Evolutionary conservation across 345 rosid species (phyloP), one percentile per base, ranked within the genome.

Genomic region (Eucalyptus erythrocorys): DNA sequence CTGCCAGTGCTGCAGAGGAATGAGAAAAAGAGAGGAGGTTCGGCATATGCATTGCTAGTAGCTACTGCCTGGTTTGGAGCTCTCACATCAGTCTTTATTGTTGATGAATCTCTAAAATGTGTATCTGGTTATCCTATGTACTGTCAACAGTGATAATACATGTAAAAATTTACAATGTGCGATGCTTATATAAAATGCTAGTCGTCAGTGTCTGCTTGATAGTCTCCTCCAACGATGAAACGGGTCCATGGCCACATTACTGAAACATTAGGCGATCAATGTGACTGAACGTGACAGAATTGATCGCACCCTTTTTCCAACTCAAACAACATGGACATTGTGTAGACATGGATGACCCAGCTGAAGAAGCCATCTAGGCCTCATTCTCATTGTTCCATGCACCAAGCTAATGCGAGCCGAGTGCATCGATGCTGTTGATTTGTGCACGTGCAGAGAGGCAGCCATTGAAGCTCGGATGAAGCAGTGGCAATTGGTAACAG

Each of bases 1-100:
- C 97, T 61, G 99, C 99, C 79, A 96, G 98, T 91, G 96, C 96
- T 59, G 99, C 99, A 4, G 98, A 95, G 88, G 98, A 97, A 87
- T 96, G 93, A 96, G 87, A 89, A 50, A 27, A 40, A 43, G 1
- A 19, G 57, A 51, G 42, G 87, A 53, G 59, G 87, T 32, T 85
- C 3, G 8, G 61, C 27, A 0, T 13, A n/a, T 85, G 64, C 42
- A 48, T 49, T 48, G 24, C n/a, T 8, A 12, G 50, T 45, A 16
- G 53, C 53, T 1, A 51, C 57, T 51, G 61, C 43, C 40, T 48
- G 87, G 64, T 2, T 32, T 85, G 87, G 45, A 86, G 87, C 61
- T 86, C 27, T 76, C 82, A 11, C 30, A 76, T 6, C 16, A 4
- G 82, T 21, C 24, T 21, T 40, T 0, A 37, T 76, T 40, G 82